Evolutionary conservation across 306 rosid genomes (phyloP).

Genomic region (Pterocarpus macrocarpus): DNA sequence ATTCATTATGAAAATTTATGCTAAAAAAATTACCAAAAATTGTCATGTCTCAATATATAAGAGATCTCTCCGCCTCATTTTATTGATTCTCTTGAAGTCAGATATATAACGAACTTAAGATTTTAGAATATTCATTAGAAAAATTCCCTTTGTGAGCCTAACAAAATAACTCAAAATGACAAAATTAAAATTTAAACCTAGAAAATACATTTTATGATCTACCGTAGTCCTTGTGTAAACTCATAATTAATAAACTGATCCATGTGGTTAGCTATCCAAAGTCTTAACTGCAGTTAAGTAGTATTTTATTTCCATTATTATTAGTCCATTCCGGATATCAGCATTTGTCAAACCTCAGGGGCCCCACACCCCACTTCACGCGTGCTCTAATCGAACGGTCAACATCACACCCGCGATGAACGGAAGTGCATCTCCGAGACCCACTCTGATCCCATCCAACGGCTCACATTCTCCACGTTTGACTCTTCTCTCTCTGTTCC

Average conservation of each 20-base stretch:
- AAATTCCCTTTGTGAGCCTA: too few relatives aligned
- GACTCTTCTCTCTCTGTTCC: conserved; percentile 61
- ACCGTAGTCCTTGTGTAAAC: neutral
- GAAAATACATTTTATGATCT: too few relatives aligned
- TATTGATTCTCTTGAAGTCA: too few relatives aligned
- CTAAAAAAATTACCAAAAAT: too few relatives aligned
- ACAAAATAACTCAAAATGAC: too few relatives aligned
- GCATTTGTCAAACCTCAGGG: conserved; percentile 71
- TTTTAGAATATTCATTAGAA: too few relatives aligned
- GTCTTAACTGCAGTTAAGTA: neutral
- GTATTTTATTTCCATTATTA: neutral
- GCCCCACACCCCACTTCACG: conserved; percentile 76
- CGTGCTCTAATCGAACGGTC: conserved; percentile 89
- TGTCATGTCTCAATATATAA: too few relatives aligned
- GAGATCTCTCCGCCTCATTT: too few relatives aligned
- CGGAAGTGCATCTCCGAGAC: conserved; percentile 78
- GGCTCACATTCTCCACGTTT: conserved; percentile 63
- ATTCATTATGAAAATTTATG: too few relatives aligned
- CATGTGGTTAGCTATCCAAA: neutral
- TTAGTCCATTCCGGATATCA: conserved; percentile 29
- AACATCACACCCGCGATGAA: conserved; percentile 58
- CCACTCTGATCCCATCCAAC: conserved; percentile 64
- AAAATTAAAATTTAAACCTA: too few relatives aligned
- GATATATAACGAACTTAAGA: too few relatives aligned
- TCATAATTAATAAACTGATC: neutral